These are phyloP conservation scores for Eutrema salsugineum DNA, from an alignment of 441 rosid genomes.

Conservation along the genomic window DNA sequence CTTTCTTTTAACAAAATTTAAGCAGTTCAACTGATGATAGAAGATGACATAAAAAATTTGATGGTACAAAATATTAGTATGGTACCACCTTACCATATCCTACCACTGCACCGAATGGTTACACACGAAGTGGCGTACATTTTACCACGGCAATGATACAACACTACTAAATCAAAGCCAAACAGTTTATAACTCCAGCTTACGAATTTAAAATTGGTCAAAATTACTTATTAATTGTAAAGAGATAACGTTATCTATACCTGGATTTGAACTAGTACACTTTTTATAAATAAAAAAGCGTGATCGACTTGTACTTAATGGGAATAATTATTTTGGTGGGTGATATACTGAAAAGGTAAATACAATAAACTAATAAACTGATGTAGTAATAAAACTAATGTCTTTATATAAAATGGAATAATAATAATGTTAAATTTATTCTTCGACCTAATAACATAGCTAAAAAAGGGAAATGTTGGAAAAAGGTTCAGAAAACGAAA, in stretches of 20 bases:
- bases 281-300: too few relatives aligned
- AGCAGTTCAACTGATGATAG: too few relatives aligned
- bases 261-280: neutral
- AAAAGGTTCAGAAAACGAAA: conserved; percentile 21
- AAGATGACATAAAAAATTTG: too few relatives aligned
- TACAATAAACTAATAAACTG: neutral
- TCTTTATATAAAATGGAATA: neutral
- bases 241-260: conserved; percentile 6
- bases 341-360: neutral
- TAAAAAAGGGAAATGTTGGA: neutral
- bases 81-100: too few relatives aligned
- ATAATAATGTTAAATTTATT: neutral
- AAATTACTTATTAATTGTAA: neutral
- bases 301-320: conserved; percentile 3
- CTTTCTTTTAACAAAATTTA: too few relatives aligned
- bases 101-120: too few relatives aligned
- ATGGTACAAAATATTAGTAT: too few relatives aligned
- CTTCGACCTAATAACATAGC: neutral
- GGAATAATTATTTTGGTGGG: conserved; percentile 3
- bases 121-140: too few relatives aligned
- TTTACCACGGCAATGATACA: too few relatives aligned
- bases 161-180: too few relatives aligned
- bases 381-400: neutral
- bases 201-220: neutral
- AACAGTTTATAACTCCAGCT: neutral